A percentile compares a stretch with the other conserved stretches of the same genome.
phyloP scores from a whole-genome alignment of 2,329 filamentous ascomycete species.

The Fonsecaea monophora region DNA sequence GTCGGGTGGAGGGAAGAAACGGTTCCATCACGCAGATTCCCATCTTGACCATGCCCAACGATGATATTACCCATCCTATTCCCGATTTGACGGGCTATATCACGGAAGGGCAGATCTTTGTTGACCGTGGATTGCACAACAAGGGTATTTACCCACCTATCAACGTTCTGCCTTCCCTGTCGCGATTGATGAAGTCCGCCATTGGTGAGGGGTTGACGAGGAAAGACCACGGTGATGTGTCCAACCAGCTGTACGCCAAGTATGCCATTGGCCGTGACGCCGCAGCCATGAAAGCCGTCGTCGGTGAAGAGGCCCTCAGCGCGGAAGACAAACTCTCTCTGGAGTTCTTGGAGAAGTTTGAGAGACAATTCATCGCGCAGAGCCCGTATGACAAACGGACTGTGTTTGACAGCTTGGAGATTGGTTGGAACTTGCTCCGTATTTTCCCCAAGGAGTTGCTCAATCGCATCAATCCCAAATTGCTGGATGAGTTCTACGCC shows the following conservation, averaged over 20 bases:
- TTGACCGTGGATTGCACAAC: conserved; percentile 92
- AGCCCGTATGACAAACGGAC: conserved; percentile 88
- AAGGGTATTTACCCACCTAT: conserved; percentile 98
- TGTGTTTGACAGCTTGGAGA: conserved; percentile 92
- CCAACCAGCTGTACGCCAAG: conserved; percentile 99
- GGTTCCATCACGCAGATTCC: conserved; percentile 99
- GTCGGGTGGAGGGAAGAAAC: conserved; percentile 94
- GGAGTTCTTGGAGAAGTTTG: conserved; percentile 98
- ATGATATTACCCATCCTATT: conserved; percentile 98
- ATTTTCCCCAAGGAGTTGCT: conserved; percentile 98
- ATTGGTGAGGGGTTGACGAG: conserved; percentile 97
- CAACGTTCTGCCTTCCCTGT: conserved; percentile 96
- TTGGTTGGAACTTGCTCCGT: conserved; percentile 93
- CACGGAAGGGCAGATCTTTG: conserved; percentile 97
- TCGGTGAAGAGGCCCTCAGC: conserved; percentile 95
- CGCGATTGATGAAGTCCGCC: conserved; percentile 99
- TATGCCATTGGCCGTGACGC: conserved; percentile 99
- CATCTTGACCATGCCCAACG: conserved; percentile 99
- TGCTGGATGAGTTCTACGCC: conserved; percentile 81
- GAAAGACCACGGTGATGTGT: conserved; percentile 96
- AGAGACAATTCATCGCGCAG: conserved; percentile 91
- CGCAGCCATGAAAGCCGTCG: conserved; percentile 97
- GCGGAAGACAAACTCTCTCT: conserved; percentile 96
- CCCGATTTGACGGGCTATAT: conserved; percentile 99
- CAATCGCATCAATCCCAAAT: conserved; percentile 87